Evolutionary conservation across 164 flowering plant species (phyloP).

Genomic region (Hamamelis virginiana): DNA sequence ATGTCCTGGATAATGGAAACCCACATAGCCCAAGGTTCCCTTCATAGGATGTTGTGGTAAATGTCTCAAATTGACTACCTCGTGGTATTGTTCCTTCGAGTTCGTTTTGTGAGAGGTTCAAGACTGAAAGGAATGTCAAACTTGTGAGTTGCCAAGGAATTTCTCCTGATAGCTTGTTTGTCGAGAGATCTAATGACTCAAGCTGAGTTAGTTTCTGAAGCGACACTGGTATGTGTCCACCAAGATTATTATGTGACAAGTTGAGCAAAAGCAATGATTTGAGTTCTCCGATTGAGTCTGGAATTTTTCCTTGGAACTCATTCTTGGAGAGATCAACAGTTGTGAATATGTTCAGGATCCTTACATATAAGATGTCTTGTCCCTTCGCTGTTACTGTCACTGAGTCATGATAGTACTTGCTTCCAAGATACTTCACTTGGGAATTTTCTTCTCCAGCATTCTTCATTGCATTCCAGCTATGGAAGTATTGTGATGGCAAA

Average conservation of each 20-base stretch:
- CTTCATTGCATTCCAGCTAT: slow-evolving; percentile 14
- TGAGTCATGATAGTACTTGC: neutral
- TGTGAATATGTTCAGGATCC: neutral
- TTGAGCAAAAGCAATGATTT: slow-evolving; percentile 8
- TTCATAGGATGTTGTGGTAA: slow-evolving; percentile 10
- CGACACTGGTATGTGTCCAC: slow-evolving; percentile 17
- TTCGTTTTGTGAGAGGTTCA: too few relatives aligned
- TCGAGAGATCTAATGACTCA: slow-evolving; percentile 27
- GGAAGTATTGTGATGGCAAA: slow-evolving; percentile 12
- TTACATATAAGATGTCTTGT: neutral
- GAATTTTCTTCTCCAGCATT: neutral
- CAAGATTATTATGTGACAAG: slow-evolving; percentile 18
- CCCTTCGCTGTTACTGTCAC: slow-evolving; percentile 17
- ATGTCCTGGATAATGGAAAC: slow-evolving; percentile 12
- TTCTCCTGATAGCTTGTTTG: slow-evolving; percentile 21
- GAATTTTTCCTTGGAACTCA: slow-evolving; percentile 19
- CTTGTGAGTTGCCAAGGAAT: slow-evolving; percentile 18
- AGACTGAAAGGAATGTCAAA: too few relatives aligned
- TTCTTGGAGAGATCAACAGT: slow-evolving; percentile 23
- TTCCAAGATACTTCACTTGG: slow-evolving; percentile 2
- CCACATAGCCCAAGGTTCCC: slow-evolving; percentile 26
- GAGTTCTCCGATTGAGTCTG: slow-evolving; percentile 6
- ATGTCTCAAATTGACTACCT: slow-evolving; percentile 16
- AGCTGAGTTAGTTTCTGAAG: slow-evolving; percentile 7
- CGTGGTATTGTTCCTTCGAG: too few relatives aligned